These are phyloP conservation scores for Metschnikowia baotianmanensis DNA, from an alignment of 805 yeast genomes.

Conservation along the genomic window DNA sequence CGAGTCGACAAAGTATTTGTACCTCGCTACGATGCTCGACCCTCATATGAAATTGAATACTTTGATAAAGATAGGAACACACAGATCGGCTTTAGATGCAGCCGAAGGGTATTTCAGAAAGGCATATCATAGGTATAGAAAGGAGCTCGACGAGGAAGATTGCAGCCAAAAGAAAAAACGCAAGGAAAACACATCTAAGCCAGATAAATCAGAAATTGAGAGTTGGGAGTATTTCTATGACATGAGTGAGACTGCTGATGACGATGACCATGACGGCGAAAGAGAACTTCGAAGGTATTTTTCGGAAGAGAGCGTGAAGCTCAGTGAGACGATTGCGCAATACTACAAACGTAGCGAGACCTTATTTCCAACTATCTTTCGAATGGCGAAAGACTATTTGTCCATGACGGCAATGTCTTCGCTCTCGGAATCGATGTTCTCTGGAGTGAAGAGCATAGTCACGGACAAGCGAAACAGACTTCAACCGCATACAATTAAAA, in stretches of 20 bases:
- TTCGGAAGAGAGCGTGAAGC: not conserved
- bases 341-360: too few relatives aligned
- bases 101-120: constrained; percentile 2
- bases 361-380: too few relatives aligned
- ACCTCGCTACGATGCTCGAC: constrained; percentile 7
- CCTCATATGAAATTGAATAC: not conserved
- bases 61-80: not conserved
- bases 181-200: not conserved
- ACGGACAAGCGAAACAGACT: not conserved
- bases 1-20: constrained; percentile 2
- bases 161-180: not conserved
- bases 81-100: not conserved
- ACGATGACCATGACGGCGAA: not conserved
- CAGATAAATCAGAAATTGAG: not conserved
- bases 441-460: not conserved
- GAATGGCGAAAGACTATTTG: too few relatives aligned
- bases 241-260: not conserved
- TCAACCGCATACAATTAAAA: not conserved
- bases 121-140: constrained; percentile 1
- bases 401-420: not conserved
- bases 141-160: constrained; percentile 2
- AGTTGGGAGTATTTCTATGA: not conserved
- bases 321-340: not conserved
- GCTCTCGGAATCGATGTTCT: not conserved
- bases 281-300: not conserved